Evolutionary conservation across 2,329 filamentous ascomycete species (phyloP), one percentile per base, ranked within the genome.

Genomic region (Arthrocladium fulminans): DNA sequence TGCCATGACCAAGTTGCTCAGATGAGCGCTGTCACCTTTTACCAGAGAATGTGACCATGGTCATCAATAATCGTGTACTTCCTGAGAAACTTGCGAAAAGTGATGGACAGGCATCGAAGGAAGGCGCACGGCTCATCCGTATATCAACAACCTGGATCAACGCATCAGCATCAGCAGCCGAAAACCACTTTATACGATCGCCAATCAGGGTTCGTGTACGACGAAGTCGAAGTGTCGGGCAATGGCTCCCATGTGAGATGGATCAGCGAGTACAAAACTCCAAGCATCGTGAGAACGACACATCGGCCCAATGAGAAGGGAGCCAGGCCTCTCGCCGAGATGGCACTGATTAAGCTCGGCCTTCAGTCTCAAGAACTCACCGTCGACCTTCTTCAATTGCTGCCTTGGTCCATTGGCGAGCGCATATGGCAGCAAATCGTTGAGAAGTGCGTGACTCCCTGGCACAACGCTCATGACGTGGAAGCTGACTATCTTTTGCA

Each of bases 351-450:
- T 45, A 51, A 49, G 37, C 29, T 57, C 9, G 51, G 51, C n/a
- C 38, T 13, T 12, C 64, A 71, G 45, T 67, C 70, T 48, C 63
- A 65, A 9, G 56, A 46, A 19, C 47, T 72, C 15, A 63, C 59
- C 1, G 40, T 58, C 1, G 59, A 60, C 2, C 55, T 67, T 48
- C 69, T 72, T 53, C 56, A 53, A 3, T 48, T 57, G 34, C 48
- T 72, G 1, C 68, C 67, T 1, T 71, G 67, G 68, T 50, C 51
- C 15, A 52, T 71, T 40, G 68, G 67, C 1, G 52, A 57, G 35
- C 61, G 64, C 34, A 49, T 72, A 6, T 71, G 69, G 67, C 58
- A 66, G 10, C 61, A 58, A 42, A 49, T 71, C 13, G 52, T 59
- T 3, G 54, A 52, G 42, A 63, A 60, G 69, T 70, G 55, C 52